phyloP scores from a whole-genome alignment of 2,329 filamentous ascomycete genomes.

The Aspergillus oerlinghausenensis region DNA sequence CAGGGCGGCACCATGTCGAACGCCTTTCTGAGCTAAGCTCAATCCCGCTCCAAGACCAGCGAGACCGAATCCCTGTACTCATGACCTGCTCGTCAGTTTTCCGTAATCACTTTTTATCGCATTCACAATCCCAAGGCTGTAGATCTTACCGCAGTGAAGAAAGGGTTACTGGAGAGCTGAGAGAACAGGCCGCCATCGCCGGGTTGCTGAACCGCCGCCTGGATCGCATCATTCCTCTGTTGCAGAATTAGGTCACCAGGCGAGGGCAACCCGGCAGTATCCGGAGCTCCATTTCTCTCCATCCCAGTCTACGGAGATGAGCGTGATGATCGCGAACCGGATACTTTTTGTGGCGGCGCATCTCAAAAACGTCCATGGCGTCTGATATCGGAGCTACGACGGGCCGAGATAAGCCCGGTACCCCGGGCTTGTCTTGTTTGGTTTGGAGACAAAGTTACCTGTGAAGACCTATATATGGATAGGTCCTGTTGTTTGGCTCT shows the following conservation, averaged over 20 bases:
- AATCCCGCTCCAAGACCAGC: conserved; percentile 80
- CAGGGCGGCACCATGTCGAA: conserved; percentile 66
- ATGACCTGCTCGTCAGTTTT: conserved; percentile 2
- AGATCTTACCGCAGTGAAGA: conserved; percentile 45
- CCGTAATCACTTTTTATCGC: background rate
- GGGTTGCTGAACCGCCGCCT: conserved; percentile 23
- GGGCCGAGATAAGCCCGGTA: conserved; percentile 20
- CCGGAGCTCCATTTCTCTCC: conserved; percentile 33
- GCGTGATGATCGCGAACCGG: conserved; percentile 8
- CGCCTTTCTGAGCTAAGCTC: conserved; percentile 72
- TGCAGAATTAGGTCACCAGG: conserved; percentile 34
- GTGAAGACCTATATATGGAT: background rate
- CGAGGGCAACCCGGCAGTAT: conserved; percentile 24
- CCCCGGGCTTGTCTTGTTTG: background rate
- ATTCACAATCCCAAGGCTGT: background rate
- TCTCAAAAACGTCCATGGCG: conserved; percentile 13
- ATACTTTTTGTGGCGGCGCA: conserved; percentile 3
- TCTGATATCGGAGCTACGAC: conserved; percentile 27
- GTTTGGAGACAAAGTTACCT: background rate
- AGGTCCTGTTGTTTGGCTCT: background rate
- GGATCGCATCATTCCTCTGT: conserved; percentile 29
- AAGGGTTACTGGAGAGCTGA: conserved; percentile 45
- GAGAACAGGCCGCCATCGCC: conserved; percentile 40
- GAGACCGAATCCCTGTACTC: conserved; percentile 70
- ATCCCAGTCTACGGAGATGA: conserved; percentile 24